phyloP scores from a whole-genome alignment of 352 stramenopile species.

The Globisporangium okanoganense region DNA sequence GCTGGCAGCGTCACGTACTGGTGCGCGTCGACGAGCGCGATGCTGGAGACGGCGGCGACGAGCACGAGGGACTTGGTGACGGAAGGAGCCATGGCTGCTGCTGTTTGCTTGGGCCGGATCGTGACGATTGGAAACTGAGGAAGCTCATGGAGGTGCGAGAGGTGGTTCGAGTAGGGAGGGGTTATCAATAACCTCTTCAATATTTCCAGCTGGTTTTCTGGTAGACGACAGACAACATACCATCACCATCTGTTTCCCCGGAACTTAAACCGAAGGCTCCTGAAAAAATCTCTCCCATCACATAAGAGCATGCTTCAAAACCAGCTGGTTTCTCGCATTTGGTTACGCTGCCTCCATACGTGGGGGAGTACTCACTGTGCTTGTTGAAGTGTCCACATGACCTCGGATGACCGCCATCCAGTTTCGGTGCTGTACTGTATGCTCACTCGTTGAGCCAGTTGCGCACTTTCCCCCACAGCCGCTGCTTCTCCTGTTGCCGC shows the following conservation, averaged over 20 bases:
- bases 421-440: too few relatives aligned
- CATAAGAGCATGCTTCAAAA: not conserved
- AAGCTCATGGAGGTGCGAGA: not conserved
- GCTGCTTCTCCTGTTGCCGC: constrained; percentile 43
- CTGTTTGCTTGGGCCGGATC: not conserved
- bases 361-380: not conserved
- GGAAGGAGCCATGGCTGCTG: constrained; percentile 10
- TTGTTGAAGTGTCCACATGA: constrained; percentile 1
- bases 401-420: not conserved
- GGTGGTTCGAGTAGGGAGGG: not conserved
- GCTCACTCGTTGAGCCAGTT: constrained; percentile 51
- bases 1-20: constrained; percentile 34
- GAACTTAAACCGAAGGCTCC: not conserved
- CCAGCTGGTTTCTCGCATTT: not conserved
- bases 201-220: not conserved
- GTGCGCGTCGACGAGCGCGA: constrained; percentile 21
- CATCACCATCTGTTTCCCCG: not conserved
- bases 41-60: constrained; percentile 19
- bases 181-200: not conserved
- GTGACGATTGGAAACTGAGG: constrained; percentile 5
- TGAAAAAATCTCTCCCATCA: not conserved
- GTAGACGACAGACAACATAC: not conserved
- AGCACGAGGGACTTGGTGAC: constrained; percentile 18
- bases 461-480: constrained; percentile 58
- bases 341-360: not conserved